Conservation (phyloP, 352 stramenopile species). For the Globisporangium spinosum region DNA sequence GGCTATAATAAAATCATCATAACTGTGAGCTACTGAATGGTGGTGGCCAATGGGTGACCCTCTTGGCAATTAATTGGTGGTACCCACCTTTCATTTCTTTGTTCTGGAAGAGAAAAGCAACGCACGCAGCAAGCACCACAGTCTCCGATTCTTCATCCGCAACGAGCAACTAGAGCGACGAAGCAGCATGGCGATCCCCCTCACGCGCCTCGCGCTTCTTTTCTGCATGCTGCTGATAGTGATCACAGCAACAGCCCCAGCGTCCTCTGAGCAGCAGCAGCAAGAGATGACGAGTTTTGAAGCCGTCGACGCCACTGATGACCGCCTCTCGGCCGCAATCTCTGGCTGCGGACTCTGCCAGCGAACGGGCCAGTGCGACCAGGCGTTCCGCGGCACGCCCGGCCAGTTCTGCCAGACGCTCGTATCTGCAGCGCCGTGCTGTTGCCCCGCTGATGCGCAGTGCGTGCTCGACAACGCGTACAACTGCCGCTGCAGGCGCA, state of each 20-base stretch:
- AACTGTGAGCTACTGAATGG: neutral
- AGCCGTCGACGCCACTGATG: constrained; percentile 26
- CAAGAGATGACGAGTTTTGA: constrained; percentile 3
- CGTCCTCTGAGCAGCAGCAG: constrained; percentile 1
- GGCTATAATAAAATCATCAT: neutral
- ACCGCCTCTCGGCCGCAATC: constrained; percentile 42
- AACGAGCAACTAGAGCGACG: neutral
- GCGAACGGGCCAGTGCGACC: constrained; percentile 53
- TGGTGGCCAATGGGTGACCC: neutral
- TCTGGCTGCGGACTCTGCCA: constrained; percentile 63
- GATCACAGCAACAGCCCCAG: neutral
- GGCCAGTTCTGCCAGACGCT: constrained; percentile 68
- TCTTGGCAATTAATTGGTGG: neutral
- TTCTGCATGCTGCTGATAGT: neutral
- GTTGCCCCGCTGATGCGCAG: constrained; percentile 52
- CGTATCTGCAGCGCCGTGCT: constrained; percentile 50
- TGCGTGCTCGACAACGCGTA: constrained; percentile 50
- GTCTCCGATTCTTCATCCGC: neutral
- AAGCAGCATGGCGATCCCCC: neutral
- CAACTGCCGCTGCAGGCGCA: constrained; percentile 52
- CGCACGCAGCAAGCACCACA: neutral
- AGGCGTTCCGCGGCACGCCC: constrained; percentile 49
- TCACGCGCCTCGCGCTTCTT: neutral
- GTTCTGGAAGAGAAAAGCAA: neutral
- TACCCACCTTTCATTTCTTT: neutral